Conservation (phyloP, 257 asterid species). For the Leonotis leonurus region DNA sequence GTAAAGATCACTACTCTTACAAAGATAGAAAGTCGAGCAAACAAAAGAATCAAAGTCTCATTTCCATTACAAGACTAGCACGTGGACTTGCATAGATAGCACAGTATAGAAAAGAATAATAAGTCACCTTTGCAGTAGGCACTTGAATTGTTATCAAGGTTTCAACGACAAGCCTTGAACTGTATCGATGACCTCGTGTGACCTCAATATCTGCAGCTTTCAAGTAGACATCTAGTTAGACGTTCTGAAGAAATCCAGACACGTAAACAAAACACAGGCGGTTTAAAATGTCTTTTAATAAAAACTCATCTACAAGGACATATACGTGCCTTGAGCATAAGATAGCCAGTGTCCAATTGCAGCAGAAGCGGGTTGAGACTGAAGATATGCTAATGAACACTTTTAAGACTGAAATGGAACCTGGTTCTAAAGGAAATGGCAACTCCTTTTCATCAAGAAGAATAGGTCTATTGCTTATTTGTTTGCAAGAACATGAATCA, state of each 20-base stretch:
- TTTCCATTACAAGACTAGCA: no score
- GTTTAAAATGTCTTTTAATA: neutral
- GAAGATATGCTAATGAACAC: constrained; percentile 77
- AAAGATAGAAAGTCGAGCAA: no score
- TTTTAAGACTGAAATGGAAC: constrained; percentile 21
- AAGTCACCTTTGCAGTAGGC: constrained; percentile 77
- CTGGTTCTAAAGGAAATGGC: constrained; percentile 25
- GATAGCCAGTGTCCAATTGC: constrained; percentile 97
- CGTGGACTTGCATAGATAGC: neutral
- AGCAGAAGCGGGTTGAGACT: constrained; percentile 84
- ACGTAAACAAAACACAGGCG: constrained; percentile 2
- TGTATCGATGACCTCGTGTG: constrained; percentile 77
- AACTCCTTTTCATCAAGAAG: constrained; percentile 34
- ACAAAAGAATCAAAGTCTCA: no score
- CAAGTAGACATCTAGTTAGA: constrained; percentile 35
- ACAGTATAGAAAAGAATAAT: neutral
- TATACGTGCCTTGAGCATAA: constrained; percentile 73
- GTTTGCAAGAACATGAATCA: constrained; percentile 68
- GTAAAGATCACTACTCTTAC: no score
- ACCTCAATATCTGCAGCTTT: constrained; percentile 95
- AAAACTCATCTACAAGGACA: constrained; percentile 16
- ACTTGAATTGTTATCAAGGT: constrained; percentile 68
- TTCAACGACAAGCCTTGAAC: constrained; percentile 76
- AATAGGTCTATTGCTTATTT: constrained; percentile 34
- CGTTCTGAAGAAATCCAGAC: constrained; percentile 6